Evolutionary conservation across 2,329 filamentous ascomycete genomes (phyloP).

Genomic region (Penicillium sp.): DNA sequence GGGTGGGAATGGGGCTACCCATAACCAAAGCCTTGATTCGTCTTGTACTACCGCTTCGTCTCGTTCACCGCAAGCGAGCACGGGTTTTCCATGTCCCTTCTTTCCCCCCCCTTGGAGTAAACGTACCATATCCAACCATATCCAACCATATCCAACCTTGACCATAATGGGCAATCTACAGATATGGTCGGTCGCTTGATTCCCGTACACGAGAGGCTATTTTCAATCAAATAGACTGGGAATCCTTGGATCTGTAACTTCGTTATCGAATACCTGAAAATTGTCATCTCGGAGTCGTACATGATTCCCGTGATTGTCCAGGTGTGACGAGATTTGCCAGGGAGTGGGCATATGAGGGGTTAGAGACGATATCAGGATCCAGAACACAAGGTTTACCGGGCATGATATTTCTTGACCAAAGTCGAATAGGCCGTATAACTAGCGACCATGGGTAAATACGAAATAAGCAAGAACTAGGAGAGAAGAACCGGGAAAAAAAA

Average conservation of each 20-base stretch:
- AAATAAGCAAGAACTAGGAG: neutral
- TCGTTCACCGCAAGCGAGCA: slow-evolving; percentile 9
- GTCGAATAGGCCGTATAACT: no score
- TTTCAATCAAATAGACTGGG: neutral
- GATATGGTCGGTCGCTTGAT: neutral
- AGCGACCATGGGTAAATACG: neutral
- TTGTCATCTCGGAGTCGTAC: neutral
- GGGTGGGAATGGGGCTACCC: neutral
- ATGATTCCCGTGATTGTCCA: neutral
- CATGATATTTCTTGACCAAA: neutral
- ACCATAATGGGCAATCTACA: neutral
- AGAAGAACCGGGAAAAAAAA: slow-evolving; percentile 1
- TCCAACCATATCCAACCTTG: neutral
- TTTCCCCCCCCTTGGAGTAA: neutral
- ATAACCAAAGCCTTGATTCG: slow-evolving; percentile 6
- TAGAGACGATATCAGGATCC: neutral
- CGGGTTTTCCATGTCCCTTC: slow-evolving; percentile 1
- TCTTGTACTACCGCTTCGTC: slow-evolving; percentile 10
- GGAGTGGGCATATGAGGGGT: neutral
- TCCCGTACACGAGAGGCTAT: neutral
- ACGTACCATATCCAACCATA: neutral
- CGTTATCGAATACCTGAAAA: neutral
- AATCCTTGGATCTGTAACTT: neutral
- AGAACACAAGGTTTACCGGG: neutral
- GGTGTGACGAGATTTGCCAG: neutral